phyloP scores from a whole-genome alignment of 305 asterid species.

The Striga hermonthica region DNA sequence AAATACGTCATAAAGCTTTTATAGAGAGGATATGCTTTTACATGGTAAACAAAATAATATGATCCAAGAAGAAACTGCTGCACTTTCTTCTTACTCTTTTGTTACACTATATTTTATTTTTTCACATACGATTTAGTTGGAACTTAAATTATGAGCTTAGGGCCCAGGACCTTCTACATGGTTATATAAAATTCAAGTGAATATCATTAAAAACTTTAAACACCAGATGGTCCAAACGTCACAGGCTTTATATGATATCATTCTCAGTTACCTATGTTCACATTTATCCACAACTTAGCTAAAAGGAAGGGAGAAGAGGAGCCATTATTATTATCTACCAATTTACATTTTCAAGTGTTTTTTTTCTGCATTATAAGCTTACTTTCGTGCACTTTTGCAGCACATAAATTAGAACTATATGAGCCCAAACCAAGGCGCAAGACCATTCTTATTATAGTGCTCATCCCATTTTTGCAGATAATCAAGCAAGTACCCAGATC shows the following conservation, averaged over 20 bases:
- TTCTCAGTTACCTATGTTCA: neutral
- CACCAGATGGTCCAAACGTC: neutral
- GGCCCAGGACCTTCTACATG: conserved; percentile 9
- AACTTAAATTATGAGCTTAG: neutral
- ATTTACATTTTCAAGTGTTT: neutral
- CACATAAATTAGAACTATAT: neutral
- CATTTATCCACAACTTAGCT: conserved; percentile 1
- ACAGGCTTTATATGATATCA: neutral
- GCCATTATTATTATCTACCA: neutral
- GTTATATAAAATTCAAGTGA: conserved; percentile 5
- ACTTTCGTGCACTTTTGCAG: neutral
- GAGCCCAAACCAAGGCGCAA: neutral
- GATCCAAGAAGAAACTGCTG: conserved; percentile 15
- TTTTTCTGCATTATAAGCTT: neutral
- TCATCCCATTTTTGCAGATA: conserved; percentile 2
- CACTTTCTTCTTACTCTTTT: neutral
- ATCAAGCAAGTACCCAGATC: no score
- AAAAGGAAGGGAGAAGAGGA: neutral
- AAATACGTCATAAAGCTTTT: conserved; percentile 3
- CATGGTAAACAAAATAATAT: conserved; percentile 3
- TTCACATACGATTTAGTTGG: no score
- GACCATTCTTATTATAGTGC: conserved; percentile 2
- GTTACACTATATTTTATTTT: no score
- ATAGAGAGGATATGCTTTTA: conserved; percentile 12
- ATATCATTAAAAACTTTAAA: neutral